Evolutionary conservation across 805 yeast genomes (phyloP).

Genomic region (Saturnispora silvae): DNA sequence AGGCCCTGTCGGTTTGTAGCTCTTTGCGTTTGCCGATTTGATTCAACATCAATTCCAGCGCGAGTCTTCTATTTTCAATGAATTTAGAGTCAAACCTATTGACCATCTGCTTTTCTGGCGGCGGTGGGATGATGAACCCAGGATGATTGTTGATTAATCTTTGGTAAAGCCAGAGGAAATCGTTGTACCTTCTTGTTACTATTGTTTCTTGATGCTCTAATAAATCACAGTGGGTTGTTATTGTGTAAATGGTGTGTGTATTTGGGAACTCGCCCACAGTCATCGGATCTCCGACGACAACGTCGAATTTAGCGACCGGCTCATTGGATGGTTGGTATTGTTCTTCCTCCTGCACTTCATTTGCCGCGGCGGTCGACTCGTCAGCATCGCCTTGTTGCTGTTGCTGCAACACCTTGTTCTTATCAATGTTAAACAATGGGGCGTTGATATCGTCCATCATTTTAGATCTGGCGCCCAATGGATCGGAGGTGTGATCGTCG

Average conservation of each 20-base stretch:
- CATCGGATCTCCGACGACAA: constrained; percentile 80
- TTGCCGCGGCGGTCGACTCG: background rate
- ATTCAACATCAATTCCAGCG: constrained; percentile 75
- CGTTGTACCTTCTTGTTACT: constrained; percentile 81
- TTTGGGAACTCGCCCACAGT: constrained; percentile 85
- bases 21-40: constrained; percentile 50
- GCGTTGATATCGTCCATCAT: constrained; percentile 29
- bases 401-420: constrained; percentile 1
- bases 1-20: constrained; percentile 65
- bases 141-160: constrained; percentile 81
- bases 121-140: constrained; percentile 88
- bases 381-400: no score
- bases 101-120: constrained; percentile 87
- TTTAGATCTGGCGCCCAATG: no score
- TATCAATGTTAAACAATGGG: constrained; percentile 40
- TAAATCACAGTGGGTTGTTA: constrained; percentile 43
- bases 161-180: constrained; percentile 89
- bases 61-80: constrained; percentile 73
- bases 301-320: constrained; percentile 35
- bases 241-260: constrained; percentile 81
- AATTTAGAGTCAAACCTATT: constrained; percentile 89
- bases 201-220: constrained; percentile 30
- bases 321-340: constrained; percentile 6
- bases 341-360: background rate
- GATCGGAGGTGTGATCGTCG: constrained; percentile 22